Percentiles rank a stretch among this genome's conserved stretches.
These are phyloP conservation scores for Blastocystis sp. DNA, from an alignment of 352 stramenopile genomes.

Conservation along the genomic window DNA sequence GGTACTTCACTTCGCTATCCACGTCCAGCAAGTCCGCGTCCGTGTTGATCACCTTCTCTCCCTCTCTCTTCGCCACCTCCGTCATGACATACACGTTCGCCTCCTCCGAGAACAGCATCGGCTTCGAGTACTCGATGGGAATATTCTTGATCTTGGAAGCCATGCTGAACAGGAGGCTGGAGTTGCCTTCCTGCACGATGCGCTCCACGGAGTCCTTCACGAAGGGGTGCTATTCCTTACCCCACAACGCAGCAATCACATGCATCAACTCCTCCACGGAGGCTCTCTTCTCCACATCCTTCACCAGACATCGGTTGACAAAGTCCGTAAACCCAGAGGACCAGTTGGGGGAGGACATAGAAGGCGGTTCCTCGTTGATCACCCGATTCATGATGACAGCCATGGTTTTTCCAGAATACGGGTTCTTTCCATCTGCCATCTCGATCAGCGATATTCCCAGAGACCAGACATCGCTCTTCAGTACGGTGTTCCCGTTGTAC, in stretches of 20 bases:
- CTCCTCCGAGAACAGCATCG: neutral
- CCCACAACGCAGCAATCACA: neutral
- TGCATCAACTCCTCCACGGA: neutral
- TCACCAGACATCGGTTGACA: neutral
- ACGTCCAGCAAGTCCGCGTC: neutral
- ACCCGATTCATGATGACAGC: neutral
- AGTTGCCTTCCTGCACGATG: neutral
- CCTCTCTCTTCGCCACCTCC: neutral
- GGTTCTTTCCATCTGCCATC: neutral
- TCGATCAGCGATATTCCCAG: neutral
- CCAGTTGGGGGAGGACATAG: neutral
- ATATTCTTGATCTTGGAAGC: neutral
- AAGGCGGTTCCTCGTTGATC: neutral
- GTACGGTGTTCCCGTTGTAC: neutral
- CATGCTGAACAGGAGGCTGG: neutral
- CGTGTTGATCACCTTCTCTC: neutral
- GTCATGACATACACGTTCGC: too few relatives aligned
- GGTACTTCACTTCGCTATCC: too few relatives aligned
- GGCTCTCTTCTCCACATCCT: neutral
- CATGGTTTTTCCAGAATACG: neutral
- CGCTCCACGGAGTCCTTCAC: neutral
- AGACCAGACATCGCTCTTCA: neutral
- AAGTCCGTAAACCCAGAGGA: neutral
- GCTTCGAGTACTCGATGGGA: neutral
- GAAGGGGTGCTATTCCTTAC: neutral